phyloP scores from a whole-genome alignment of 2,329 filamentous ascomycete species.

The Mycocentrospora acerina region DNA sequence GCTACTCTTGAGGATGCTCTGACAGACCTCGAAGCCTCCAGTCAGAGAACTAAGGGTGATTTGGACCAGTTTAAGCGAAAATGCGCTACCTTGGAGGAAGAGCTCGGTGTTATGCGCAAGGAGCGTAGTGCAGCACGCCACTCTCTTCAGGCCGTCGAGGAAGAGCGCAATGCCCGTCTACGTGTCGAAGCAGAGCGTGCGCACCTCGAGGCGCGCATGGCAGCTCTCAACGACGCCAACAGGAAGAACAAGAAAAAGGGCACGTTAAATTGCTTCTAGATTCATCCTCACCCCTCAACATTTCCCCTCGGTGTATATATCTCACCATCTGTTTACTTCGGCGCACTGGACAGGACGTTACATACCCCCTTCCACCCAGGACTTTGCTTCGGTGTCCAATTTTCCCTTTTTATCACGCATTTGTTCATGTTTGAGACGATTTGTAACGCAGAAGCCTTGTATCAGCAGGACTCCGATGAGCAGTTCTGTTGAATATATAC shows the following conservation, averaged over 20 bases:
- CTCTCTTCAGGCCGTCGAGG: slow-evolving; percentile 86
- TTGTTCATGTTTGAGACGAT: slow-evolving; percentile 27
- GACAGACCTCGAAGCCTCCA: slow-evolving; percentile 87
- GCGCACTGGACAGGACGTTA: slow-evolving; percentile 26
- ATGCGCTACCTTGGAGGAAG: slow-evolving; percentile 70
- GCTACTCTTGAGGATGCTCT: slow-evolving; percentile 93
- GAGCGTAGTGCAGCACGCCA: slow-evolving; percentile 61
- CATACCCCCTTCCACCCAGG: slow-evolving; percentile 28
- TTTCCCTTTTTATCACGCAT: slow-evolving; percentile 16
- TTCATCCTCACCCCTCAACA: slow-evolving; percentile 6
- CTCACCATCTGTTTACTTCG: slow-evolving; percentile 21
- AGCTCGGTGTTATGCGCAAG: slow-evolving; percentile 65
- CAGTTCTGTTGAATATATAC: slow-evolving; percentile 8
- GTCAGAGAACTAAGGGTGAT: slow-evolving; percentile 88
- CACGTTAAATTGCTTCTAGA: slow-evolving; percentile 94
- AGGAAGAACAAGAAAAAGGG: slow-evolving; percentile 95
- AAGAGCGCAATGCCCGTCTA: slow-evolving; percentile 89
- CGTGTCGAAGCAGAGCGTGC: slow-evolving; percentile 86
- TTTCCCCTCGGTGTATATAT: slow-evolving; percentile 20
- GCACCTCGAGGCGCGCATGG: slow-evolving; percentile 85
- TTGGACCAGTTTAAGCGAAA: slow-evolving; percentile 90
- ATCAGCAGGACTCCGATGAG: slow-evolving; percentile 7
- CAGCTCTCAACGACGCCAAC: slow-evolving; percentile 75
- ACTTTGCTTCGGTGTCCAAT: slow-evolving; percentile 4
- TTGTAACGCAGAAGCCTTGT: slow-evolving; percentile 18